Percentiles rank a stretch among this genome's conserved stretches.
Evolutionary conservation across 148 eudicot species (phyloP).

Genomic region (Polygonum maritimum): DNA sequence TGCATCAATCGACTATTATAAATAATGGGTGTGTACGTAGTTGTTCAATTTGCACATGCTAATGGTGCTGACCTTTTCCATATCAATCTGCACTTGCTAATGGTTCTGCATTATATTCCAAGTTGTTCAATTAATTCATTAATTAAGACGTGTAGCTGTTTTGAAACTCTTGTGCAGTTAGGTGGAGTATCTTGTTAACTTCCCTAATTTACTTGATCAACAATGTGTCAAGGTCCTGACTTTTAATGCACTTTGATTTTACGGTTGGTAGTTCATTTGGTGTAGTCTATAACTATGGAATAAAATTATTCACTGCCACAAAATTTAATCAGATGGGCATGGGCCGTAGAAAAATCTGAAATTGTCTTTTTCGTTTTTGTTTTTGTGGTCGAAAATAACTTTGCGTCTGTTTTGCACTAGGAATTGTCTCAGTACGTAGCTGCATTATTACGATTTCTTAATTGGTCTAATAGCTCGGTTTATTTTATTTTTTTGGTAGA

Average conservation of each 20-base stretch:
- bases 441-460: not conserved
- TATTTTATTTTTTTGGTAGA: no score
- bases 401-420: not conserved
- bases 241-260: not conserved
- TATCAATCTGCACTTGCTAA: not conserved
- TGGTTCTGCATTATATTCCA: not conserved
- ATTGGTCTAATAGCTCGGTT: not conserved
- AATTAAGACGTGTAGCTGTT: not conserved
- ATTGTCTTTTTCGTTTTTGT: no score
- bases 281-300: not conserved
- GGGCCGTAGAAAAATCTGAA: not conserved
- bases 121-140: not conserved
- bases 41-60: slow-evolving; percentile 2
- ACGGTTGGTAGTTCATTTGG: not conserved
- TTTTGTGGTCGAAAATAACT: not conserved
- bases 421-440: not conserved
- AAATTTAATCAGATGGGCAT: not conserved
- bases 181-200: not conserved
- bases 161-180: not conserved
- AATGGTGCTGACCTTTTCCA: not conserved
- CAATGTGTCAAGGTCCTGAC: not conserved
- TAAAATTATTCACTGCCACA: not conserved
- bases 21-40: not conserved
- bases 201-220: not conserved
- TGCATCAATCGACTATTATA: no score